These are phyloP conservation scores for Linnemannia zychae DNA, from an alignment of 192 early-diverging fungal species.

Conservation along the genomic window DNA sequence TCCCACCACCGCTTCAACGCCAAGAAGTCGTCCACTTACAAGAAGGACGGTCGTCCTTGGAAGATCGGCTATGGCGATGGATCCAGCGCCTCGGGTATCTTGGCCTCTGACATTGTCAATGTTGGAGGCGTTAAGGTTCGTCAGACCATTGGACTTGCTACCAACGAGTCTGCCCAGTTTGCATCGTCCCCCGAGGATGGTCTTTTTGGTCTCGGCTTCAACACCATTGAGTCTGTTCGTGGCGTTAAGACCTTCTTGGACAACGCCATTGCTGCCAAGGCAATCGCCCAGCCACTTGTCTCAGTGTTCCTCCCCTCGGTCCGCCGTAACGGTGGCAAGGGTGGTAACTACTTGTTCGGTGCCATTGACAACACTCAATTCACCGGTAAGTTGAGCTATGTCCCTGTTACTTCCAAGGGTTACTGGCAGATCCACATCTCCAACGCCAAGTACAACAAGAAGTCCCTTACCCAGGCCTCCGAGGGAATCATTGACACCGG, in stretches of 20 bases:
- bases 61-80: conserved; percentile 72
- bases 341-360: conserved; percentile 67
- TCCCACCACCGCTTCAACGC: conserved; percentile 61
- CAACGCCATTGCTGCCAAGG: conserved; percentile 65
- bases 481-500: conserved; percentile 69
- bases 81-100: conserved; percentile 55
- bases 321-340: conserved; percentile 53
- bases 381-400: conserved; percentile 64
- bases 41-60: conserved; percentile 66
- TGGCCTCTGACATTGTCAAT: conserved; percentile 63
- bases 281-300: conserved; percentile 65
- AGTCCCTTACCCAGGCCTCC: conserved; percentile 20
- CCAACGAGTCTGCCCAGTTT: conserved; percentile 64
- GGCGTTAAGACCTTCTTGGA: conserved; percentile 64
- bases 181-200: conserved; percentile 68
- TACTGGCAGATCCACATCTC: conserved; percentile 69
- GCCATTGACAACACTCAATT: conserved; percentile 61
- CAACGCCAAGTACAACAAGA: conserved; percentile 51
- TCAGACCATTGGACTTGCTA: conserved; percentile 72
- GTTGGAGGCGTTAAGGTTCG: conserved; percentile 69
- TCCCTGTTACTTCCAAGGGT: conserved; percentile 60
- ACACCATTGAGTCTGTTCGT: conserved; percentile 49
- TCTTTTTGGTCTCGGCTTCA: conserved; percentile 72
- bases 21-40: conserved; percentile 64
- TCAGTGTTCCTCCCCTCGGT: conserved; percentile 68